Percentiles rank a stretch among this genome's conserved stretches.
phyloP scores from a whole-genome alignment of 192 early-diverging fungal genomes.

The Backusella morwellensis region DNA sequence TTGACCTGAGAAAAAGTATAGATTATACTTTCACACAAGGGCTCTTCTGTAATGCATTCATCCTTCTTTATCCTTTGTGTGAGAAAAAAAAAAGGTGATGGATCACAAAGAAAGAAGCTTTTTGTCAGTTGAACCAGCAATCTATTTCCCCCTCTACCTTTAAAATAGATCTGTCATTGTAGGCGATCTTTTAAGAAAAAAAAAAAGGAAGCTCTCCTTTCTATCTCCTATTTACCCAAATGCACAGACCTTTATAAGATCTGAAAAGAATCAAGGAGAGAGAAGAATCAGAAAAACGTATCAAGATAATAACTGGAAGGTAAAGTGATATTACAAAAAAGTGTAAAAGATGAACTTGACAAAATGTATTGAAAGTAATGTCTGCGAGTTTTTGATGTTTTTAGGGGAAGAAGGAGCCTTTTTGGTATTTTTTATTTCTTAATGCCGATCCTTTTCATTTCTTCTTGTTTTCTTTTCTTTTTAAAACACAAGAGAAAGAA shows the following conservation, averaged over 20 bases:
- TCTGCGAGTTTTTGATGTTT: too few relatives aligned
- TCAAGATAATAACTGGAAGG: background rate
- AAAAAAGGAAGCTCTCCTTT: background rate
- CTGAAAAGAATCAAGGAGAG: background rate
- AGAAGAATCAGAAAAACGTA: background rate
- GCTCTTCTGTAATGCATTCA: background rate
- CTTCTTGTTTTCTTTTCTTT: background rate
- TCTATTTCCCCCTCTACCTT: background rate
- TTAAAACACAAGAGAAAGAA: background rate
- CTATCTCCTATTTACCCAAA: background rate
- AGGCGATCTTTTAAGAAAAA: background rate
- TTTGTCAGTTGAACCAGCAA: background rate
- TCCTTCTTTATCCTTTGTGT: background rate
- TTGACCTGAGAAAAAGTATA: too few relatives aligned
- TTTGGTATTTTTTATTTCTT: background rate
- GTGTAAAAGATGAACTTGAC: background rate
- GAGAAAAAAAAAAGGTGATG: background rate
- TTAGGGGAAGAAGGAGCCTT: background rate
- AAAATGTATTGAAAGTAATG: background rate
- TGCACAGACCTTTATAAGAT: background rate
- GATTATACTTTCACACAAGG: background rate
- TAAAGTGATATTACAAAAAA: background rate
- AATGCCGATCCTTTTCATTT: background rate
- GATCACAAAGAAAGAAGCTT: background rate
- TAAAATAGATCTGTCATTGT: background rate